These are phyloP conservation scores for Pichia terricola DNA, from an alignment of 1,139 yeast species.

Conservation along the genomic window DNA sequence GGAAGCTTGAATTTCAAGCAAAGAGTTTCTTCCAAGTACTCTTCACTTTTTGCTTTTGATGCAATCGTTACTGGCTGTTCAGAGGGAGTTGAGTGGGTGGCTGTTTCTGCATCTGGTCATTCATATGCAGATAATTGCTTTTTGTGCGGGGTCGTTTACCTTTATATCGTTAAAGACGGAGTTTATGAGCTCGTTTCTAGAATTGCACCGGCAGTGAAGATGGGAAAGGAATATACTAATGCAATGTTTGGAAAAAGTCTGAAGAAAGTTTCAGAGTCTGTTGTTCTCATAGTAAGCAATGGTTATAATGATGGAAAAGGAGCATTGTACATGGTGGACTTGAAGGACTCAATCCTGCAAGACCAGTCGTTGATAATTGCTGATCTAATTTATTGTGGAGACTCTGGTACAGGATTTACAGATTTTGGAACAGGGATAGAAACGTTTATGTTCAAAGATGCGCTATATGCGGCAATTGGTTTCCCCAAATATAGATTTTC, in stretches of 20 bases:
- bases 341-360: too few species aligned
- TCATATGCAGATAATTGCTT: conserved; percentile 16
- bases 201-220: conserved; percentile 9
- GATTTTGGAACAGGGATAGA: too few species aligned
- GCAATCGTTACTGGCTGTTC: conserved; percentile 20
- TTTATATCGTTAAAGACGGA: conserved; percentile 20
- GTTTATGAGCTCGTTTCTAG: conserved; percentile 9
- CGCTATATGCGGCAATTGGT: too few species aligned
- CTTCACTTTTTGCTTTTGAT: conserved; percentile 25
- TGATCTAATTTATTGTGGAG: too few species aligned
- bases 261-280: conserved; percentile 1
- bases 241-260: conserved; percentile 18
- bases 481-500: too few species aligned
- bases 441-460: too few species aligned
- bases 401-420: too few species aligned
- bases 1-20: not conserved
- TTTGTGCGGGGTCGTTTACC: conserved; percentile 31
- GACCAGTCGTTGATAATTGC: too few species aligned
- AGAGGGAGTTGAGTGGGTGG: conserved; percentile 19
- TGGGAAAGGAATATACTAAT: not conserved
- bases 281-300: conserved; percentile 15
- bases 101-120: conserved; percentile 20
- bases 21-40: conserved; percentile 16
- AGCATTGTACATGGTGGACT: conserved; percentile 24
- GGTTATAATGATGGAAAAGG: conserved; percentile 31